A percentile compares a stretch with the other conserved stretches of the same genome.
Evolutionary conservation across 176 grass and related monocot genomes (phyloP).

Genomic region (Phoenix dactylifera): DNA sequence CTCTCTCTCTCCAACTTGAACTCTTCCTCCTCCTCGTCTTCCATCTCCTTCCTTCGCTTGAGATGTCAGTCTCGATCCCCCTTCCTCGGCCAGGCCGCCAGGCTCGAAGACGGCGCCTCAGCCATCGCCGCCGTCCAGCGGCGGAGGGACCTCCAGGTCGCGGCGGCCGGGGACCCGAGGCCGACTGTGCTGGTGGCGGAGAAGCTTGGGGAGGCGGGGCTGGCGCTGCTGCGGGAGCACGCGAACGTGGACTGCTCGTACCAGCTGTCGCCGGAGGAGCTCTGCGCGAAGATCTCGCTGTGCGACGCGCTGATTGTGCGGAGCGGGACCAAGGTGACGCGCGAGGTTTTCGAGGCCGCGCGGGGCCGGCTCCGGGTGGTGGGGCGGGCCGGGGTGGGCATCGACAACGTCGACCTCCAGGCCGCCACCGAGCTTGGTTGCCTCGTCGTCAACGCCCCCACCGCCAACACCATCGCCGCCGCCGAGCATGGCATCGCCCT

Average conservation of each 20-base stretch:
- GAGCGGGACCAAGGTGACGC: conserved; percentile 56
- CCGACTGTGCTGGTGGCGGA: conserved; percentile 75
- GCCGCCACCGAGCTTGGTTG: conserved; percentile 76
- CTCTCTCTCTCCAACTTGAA: neutral
- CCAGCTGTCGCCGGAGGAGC: conserved; percentile 67
- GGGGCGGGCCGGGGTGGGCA: conserved; percentile 57
- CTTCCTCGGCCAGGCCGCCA: neutral
- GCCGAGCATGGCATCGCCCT: conserved; percentile 78
- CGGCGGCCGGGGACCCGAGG: conserved; percentile 3
- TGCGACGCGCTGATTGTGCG: conserved; percentile 75
- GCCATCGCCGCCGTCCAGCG: neutral
- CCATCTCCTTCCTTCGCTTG: neutral
- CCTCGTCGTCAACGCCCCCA: conserved; percentile 85
- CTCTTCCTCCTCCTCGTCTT: conserved; percentile 14
- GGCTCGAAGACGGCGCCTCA: neutral
- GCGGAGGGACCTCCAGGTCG: neutral
- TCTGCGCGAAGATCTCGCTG: conserved; percentile 64
- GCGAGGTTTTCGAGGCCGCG: conserved; percentile 75
- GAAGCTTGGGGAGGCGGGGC: conserved; percentile 40
- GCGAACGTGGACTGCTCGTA: conserved; percentile 81
- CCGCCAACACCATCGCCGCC: conserved; percentile 67
- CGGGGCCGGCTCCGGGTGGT: conserved; percentile 65
- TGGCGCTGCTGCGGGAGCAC: conserved; percentile 42
- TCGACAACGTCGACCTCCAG: conserved; percentile 94
- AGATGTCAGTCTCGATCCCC: neutral